phyloP scores from a whole-genome alignment of 2,329 filamentous ascomycete species.

The Paraphaeosphaeria minitans region DNA sequence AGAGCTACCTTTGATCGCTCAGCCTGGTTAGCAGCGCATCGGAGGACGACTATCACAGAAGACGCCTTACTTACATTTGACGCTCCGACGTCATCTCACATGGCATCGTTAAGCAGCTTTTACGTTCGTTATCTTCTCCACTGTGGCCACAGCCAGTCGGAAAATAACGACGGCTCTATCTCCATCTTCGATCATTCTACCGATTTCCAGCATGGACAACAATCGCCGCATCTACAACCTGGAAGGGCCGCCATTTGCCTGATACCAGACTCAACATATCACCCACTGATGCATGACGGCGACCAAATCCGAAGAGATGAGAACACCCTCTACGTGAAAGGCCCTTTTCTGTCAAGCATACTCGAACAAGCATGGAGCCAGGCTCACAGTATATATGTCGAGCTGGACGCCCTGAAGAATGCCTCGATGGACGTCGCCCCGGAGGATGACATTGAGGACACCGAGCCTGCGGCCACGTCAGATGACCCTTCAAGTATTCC shows the following conservation, averaged over 20 bases:
- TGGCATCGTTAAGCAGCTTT: slow-evolving; percentile 19
- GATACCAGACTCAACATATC: slow-evolving; percentile 26
- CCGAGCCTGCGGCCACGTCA: neutral
- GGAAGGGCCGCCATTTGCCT: slow-evolving; percentile 31
- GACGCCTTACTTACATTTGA: slow-evolving; percentile 20
- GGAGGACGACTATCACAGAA: slow-evolving; percentile 10
- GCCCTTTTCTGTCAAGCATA: slow-evolving; percentile 15
- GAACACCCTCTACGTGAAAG: slow-evolving; percentile 7
- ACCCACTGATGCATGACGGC: slow-evolving; percentile 22
- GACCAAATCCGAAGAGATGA: slow-evolving; percentile 6
- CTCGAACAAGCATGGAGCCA: slow-evolving; percentile 23
- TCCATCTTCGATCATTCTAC: slow-evolving; percentile 33
- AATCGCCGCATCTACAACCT: slow-evolving; percentile 14
- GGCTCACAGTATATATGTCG: slow-evolving; percentile 20
- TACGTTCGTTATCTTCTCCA: slow-evolving; percentile 24
- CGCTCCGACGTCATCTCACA: slow-evolving; percentile 16
- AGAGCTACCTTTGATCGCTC: slow-evolving; percentile 37
- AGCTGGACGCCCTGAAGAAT: slow-evolving; percentile 13
- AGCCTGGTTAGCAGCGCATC: slow-evolving; percentile 20
- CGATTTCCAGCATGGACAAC: slow-evolving; percentile 20
- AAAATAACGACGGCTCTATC: slow-evolving; percentile 19
- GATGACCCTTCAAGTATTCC: neutral
- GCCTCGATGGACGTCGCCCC: neutral
- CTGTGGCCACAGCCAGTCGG: slow-evolving; percentile 21
- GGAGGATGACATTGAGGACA: neutral